Evolutionary conservation across 371 early-diverging fungal genomes (phyloP).

Genomic region (Blastocladiella emersonii): DNA sequence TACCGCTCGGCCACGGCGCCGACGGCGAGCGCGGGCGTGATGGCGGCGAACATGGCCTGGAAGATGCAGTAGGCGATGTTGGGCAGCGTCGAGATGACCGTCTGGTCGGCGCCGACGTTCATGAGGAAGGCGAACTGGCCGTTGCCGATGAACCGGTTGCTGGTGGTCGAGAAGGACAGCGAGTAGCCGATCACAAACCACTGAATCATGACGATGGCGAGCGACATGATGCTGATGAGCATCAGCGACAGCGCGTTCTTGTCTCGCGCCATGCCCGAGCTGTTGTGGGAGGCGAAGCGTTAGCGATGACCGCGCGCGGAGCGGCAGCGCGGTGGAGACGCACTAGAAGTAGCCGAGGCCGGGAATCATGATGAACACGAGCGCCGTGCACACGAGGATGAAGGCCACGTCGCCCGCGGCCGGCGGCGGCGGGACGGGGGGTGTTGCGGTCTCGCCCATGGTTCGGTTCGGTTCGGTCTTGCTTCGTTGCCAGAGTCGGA

Average conservation of each 20-base stretch:
- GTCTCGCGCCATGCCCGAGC: conserved; percentile 69
- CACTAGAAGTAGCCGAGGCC: conserved; percentile 77
- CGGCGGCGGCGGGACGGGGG: conserved; percentile 2
- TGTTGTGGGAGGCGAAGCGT: not conserved
- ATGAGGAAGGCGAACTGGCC: conserved; percentile 53
- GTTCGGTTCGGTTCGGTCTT: too few relatives aligned
- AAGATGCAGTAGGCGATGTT: conserved; percentile 53
- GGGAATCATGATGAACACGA: conserved; percentile 73
- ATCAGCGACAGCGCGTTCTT: conserved; percentile 69
- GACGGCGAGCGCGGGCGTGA: conserved; percentile 82
- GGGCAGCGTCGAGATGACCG: conserved; percentile 41
- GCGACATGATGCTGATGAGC: conserved; percentile 49
- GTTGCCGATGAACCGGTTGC: conserved; percentile 60
- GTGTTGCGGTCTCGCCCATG: too few relatives aligned
- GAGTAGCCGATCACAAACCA: conserved; percentile 84
- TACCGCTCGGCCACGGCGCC: conserved; percentile 67
- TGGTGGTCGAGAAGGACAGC: conserved; percentile 59
- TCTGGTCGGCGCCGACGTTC: conserved; percentile 36
- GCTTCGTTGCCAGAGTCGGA: too few relatives aligned
- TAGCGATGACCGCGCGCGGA: too few relatives aligned
- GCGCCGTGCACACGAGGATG: conserved; percentile 47
- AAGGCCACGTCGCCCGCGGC: conserved; percentile 54
- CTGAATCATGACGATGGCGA: conserved; percentile 65
- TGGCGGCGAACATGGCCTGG: conserved; percentile 43
- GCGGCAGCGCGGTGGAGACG: too few relatives aligned